Conservation (phyloP, 2,329 filamentous ascomycete genomes). For the Alternaria arbusti region DNA sequence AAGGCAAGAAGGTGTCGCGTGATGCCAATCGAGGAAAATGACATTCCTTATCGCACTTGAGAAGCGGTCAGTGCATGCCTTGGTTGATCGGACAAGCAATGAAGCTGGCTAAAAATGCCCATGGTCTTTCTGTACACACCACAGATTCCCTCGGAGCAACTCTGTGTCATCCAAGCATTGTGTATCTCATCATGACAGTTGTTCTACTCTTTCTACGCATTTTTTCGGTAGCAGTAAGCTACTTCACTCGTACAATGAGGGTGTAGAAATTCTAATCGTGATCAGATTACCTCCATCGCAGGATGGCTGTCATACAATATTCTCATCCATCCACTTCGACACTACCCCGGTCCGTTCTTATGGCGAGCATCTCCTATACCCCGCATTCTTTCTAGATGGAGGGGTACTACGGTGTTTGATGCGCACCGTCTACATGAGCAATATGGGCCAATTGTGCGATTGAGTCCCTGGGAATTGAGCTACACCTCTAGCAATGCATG, state of each 20-base stretch:
- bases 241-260: background rate
- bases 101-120: background rate
- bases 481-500: constrained; percentile 8
- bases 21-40: background rate
- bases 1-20: constrained; percentile 22
- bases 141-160: background rate
- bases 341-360: constrained; percentile 1
- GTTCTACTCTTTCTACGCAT: background rate
- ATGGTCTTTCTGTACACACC: background rate
- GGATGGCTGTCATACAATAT: constrained; percentile 2
- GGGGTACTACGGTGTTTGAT: background rate
- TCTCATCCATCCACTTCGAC: constrained; percentile 4
- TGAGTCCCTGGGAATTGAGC: constrained; percentile 13
- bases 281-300: background rate
- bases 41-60: background rate
- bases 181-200: background rate
- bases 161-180: background rate
- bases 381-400: constrained; percentile 9
- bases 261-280: background rate
- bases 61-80: background rate
- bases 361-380: constrained; percentile 4
- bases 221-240: background rate
- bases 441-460: constrained; percentile 15
- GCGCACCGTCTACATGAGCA: constrained; percentile 10
- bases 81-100: background rate